These are phyloP conservation scores for Colletotrichum tabaci DNA, from an alignment of 2,329 filamentous ascomycete species.

Conservation along the genomic window DNA sequence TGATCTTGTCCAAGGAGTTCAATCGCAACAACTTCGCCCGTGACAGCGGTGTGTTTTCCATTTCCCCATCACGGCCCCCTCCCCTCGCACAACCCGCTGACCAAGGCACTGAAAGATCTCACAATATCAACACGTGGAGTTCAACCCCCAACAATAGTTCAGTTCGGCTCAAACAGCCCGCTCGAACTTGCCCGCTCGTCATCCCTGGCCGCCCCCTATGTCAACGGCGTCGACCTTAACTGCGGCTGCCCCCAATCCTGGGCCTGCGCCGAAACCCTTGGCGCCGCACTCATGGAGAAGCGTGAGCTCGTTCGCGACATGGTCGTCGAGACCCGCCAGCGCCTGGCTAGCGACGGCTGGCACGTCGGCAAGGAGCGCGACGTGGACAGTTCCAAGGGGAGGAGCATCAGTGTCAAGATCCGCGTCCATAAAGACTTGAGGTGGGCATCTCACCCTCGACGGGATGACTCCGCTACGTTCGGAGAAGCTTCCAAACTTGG, in stretches of 20 bases:
- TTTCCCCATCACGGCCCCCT: too few relatives aligned
- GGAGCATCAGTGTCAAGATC: slow-evolving; percentile 80
- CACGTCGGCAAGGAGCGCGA: slow-evolving; percentile 61
- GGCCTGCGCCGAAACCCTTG: slow-evolving; percentile 78
- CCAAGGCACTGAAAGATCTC: slow-evolving; percentile 62
- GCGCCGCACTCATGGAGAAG: slow-evolving; percentile 78
- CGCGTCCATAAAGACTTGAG: slow-evolving; percentile 76
- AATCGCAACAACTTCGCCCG: slow-evolving; percentile 73
- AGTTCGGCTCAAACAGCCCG: slow-evolving; percentile 76
- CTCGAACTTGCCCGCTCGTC: slow-evolving; percentile 75
- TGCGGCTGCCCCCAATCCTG: slow-evolving; percentile 82
- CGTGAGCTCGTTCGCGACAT: slow-evolving; percentile 77
- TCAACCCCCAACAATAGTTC: slow-evolving; percentile 74
- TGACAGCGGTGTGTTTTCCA: slow-evolving; percentile 65
- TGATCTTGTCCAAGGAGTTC: slow-evolving; percentile 80
- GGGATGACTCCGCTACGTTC: not conserved
- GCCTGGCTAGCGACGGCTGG: slow-evolving; percentile 69
- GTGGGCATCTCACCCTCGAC: slow-evolving; percentile 48
- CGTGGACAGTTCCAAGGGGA: slow-evolving; percentile 59
- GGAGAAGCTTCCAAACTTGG: not conserved
- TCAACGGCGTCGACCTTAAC: slow-evolving; percentile 78
- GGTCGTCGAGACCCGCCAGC: slow-evolving; percentile 69
- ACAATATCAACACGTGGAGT: slow-evolving; percentile 68
- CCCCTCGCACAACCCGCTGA: slow-evolving; percentile 46
- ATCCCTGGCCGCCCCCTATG: slow-evolving; percentile 72